Evolutionary conservation across 2,329 filamentous ascomycete species (phyloP), one percentile per base, ranked within the genome.

Genomic region (Trichoderma sp.): DNA sequence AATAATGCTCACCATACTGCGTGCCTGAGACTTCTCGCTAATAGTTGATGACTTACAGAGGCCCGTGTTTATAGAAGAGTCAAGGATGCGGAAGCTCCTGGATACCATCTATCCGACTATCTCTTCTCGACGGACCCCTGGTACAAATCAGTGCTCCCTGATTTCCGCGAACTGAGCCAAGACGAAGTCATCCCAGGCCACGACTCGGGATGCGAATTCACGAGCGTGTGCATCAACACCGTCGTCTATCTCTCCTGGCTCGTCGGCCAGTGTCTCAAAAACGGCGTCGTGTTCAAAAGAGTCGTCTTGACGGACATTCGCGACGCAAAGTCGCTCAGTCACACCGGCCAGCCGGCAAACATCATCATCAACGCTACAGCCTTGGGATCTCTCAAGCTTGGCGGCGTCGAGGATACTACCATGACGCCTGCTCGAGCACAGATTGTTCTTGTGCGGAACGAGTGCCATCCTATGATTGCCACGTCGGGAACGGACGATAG

Each of bases 141-240:
- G 93, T 95, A 91, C 81, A 90, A 89, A 78, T 84, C 91, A 70
- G 81, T 93, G 7, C 87, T 92, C 61, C 90, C 91, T 13, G 90
- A 95, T 81, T 95, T 90, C 81, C 87, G 88, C 73, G 83, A 89
- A 71, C 81, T 95, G 4, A 78, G 86, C 5, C 80, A 85, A 39
- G 80, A 83, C 11, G 85, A 92, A 75, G 83, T 97, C 1, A 88
- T 89, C 0, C 76, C 83, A 0, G 92, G 88, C 20, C 88, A 91
- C 68, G 91, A 94, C 73, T 92, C 91, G 12, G 94, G 90, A 28
- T 92, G 89, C 65, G 85, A 87, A 70, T 97, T 96, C 80, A 93
- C 89, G 8, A 95, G 93, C 1, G 91, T 97, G 53, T 98, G 95
- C 82, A 95, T 98, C 80, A 98, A 98, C 82, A 93, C 93, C 0